Percentiles rank a stretch among this genome's conserved stretches.
Conservation (phyloP, 1,284 basidiomycete species). For the Schizophyllum commune region DNA sequence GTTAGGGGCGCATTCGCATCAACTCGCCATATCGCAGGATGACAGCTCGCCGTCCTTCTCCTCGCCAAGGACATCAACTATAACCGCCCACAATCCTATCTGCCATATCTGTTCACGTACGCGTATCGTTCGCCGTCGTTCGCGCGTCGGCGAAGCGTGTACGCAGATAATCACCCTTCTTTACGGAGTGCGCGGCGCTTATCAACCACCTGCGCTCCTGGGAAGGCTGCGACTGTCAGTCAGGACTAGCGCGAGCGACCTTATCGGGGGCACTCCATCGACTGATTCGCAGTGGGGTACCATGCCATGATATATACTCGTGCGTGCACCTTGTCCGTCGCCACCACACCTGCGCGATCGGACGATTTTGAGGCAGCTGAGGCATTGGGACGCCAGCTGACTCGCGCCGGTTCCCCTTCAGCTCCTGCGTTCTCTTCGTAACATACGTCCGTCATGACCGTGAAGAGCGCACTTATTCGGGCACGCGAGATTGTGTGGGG, state of each 20-base stretch:
- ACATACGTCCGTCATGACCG: background rate
- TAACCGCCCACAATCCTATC: too few relatives aligned
- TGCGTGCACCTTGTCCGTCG: background rate
- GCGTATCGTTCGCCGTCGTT: too few relatives aligned
- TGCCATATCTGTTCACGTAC: too few relatives aligned
- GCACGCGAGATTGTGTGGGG: background rate
- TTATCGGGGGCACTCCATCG: background rate
- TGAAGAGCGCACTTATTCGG: background rate
- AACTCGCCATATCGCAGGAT: too few relatives aligned
- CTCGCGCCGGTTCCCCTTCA: background rate
- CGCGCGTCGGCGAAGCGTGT: too few relatives aligned
- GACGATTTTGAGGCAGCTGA: background rate
- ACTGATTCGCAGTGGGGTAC: background rate
- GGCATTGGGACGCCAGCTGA: background rate
- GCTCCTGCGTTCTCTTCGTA: background rate
- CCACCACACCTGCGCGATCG: background rate
- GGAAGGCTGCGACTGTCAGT: background rate
- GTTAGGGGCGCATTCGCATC: too few relatives aligned
- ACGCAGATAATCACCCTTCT: too few relatives aligned
- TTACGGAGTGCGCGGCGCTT: too few relatives aligned
- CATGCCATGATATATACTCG: background rate
- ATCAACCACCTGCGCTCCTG: too few relatives aligned
- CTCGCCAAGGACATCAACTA: too few relatives aligned
- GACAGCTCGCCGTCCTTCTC: too few relatives aligned
- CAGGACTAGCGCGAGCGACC: background rate